Conservation (phyloP, 2,329 filamentous ascomycete genomes). For the Aspergillus pseudoglaucus region DNA sequence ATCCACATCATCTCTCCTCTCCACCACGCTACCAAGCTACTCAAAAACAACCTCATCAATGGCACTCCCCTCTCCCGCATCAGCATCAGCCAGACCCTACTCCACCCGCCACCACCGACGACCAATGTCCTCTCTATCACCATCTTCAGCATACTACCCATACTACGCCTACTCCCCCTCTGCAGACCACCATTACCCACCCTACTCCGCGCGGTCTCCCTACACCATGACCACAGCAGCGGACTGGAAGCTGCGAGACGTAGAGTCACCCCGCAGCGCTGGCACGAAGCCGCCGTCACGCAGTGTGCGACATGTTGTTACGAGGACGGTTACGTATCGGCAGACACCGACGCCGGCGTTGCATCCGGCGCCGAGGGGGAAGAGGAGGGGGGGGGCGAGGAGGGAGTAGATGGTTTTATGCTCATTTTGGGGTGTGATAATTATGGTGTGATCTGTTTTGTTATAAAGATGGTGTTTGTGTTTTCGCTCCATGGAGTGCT, state of each 20-base stretch:
- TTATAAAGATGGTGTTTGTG: neutral
- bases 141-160: constrained; percentile 53
- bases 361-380: constrained; percentile 82
- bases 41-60: too few relatives aligned
- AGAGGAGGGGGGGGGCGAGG: constrained; percentile 61
- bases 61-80: too few relatives aligned
- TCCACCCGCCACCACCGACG: too few relatives aligned
- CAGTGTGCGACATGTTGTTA: constrained; percentile 79
- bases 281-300: constrained; percentile 42
- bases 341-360: constrained; percentile 49
- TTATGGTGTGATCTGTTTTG: too few relatives aligned
- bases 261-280: constrained; percentile 53
- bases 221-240: constrained; percentile 52
- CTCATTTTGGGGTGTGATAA: neutral
- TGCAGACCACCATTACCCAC: constrained; percentile 60
- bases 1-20: neutral
- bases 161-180: constrained; percentile 64
- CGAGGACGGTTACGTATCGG: constrained; percentile 83
- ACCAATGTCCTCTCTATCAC: too few relatives aligned
- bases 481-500: too few relatives aligned
- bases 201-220: constrained; percentile 5
- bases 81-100: too few relatives aligned
- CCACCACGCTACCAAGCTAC: neutral
- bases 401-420: neutral
- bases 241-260: constrained; percentile 65